Base-by-base conservation (phyloP, 768 basidiomycete genomes). In the Postia placenta region DNA sequence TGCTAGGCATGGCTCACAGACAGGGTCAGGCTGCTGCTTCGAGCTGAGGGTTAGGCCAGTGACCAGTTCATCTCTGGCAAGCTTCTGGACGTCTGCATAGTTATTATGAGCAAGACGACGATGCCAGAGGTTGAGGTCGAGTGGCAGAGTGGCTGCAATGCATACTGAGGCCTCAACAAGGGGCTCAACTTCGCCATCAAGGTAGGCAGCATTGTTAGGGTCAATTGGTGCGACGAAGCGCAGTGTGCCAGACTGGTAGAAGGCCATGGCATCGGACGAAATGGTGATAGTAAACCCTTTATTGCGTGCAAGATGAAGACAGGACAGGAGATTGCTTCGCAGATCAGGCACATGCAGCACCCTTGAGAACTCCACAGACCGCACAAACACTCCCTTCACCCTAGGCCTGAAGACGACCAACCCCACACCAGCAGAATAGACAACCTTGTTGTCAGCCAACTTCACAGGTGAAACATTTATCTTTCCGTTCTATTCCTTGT, bases 301-400 rank as follows among this genome's bases (percentile, higher is more conserved):
- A 36, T 30, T 2, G 64, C 61, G 6, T 66, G 57, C 19, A 54
- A 49, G 15, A 67, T 56, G 25, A 59, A 52, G 3, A 64, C 11
- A 14, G 27, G 48, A 57, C 58, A n/a, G 50, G 49, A 15, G 35
- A 45, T 47, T 33, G 30, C 30, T 33, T 33, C 30, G 30, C 30
- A 33, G 30, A 7, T 33, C 30, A 7, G 30, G 30, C 9, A 33
- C 30, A 33, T 33, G 30, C 30, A 33, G 15, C 30, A 33, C 30
- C 30, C 30, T 33, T 7, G 30, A 33, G 30, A 33, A 33, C 15
- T 33, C 30, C 30, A 33, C 30, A 33, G 30, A 7, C 15, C 30
- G 7, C 7, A 33, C 30, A 33, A 7, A 7, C 30, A 7, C 30
- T 33, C 30, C 30, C 15, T 15, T 15, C 7, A 33, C 15, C 30